Evolutionary conservation across 805 yeast genomes (phyloP), one percentile per base, ranked within the genome.

Genomic region (Candida silvatica): DNA sequence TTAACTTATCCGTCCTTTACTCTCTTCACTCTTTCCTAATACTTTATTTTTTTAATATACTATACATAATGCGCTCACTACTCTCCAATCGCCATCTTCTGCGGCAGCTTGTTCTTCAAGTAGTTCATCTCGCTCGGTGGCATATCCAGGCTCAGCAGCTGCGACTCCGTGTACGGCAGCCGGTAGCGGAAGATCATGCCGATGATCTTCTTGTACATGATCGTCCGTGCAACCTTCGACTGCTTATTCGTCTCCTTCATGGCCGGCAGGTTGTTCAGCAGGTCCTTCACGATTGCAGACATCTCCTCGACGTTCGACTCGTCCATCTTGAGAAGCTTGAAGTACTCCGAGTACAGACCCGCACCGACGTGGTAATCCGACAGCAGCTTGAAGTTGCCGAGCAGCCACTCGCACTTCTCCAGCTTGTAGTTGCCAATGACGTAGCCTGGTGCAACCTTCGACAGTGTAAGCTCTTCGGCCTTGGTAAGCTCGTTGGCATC

Each of bases 401-500:
- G 71, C 7, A 80, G 41, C 2, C 37, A 39, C n/a, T 50, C 46
- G n/a, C 74, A 45, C 8, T 49, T 43, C 5, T 22, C 48, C 29
- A 39, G 44, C 33, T 29, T 42, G 11, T 28, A 17, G 37, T 70
- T 67, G n/a, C 70, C 63, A 12, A 78, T 69, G 1, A 88, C 72
- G 3, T 79, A 70, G 11, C 57, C 53, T 6, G 97, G 97, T 0
- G 90, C 97, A 20, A 86, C 80, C 3, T 64, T 52, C 1, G 60
- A 49, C 6, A 77, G 46, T 4, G 84, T 56, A 1, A 74, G 58
- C 2, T 58, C 51, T 47, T 84, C 92, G 0, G 95, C 95, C 27
- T 72, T 76, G 0, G 57, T 62, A 61, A 71, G 72, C 33, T 69
- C 53, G 8, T 61, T 64, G 0, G 95, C 95, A 9, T 63, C 66